Evolutionary conservation across 306 rosid genomes (phyloP), one percentile per base, ranked within the genome.

Genomic region (Sicyos edulis): DNA sequence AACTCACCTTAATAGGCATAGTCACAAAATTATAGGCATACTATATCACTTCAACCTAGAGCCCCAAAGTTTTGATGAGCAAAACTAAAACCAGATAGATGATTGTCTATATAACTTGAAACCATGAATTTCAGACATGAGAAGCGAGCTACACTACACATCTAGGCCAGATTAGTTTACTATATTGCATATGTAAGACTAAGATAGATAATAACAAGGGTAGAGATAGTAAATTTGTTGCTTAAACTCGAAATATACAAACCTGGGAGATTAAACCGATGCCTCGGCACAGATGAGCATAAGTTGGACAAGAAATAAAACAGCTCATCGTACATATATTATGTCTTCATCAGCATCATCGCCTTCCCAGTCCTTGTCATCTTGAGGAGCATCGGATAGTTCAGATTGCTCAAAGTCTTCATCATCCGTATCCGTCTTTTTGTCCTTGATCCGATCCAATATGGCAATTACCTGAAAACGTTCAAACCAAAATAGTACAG

Each of bases 381-480:
- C 96, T 65, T 79, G 78, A 69, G 74, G 60, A 7, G 40, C 68
- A 1, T 78, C 54, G 3, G 89, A 83, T 66, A 85, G 71, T 78
- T 86, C 88, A 8, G 69, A 57, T 65, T 74, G 79, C 51, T 78
- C 87, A 52, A 66, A 56, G 8, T 75, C 83, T 79, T 79, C 71
- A 34, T 22, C 60, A 29, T 65, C 83, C 10, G 26, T 1, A 44
- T 19, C 72, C 54, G 52, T 82, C 57, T 85, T 80, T 45, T 88
- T 96, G 34, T 87, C 77, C 84, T 93, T 93, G 75, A 93, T 85
- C 79, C 79, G 83, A 79, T 93, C 97, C 69, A 87, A 82, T 69
- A 93, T 86, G 77, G 95, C 92, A 82, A 93, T 89, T 68, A 93
- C 97, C 97, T 91, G 93, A 68, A 80, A 78, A 50, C 21, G 56